Evolutionary conservation across 371 early-diverging fungal genomes (phyloP).

Genomic region (Apophysomyces elegans): DNA sequence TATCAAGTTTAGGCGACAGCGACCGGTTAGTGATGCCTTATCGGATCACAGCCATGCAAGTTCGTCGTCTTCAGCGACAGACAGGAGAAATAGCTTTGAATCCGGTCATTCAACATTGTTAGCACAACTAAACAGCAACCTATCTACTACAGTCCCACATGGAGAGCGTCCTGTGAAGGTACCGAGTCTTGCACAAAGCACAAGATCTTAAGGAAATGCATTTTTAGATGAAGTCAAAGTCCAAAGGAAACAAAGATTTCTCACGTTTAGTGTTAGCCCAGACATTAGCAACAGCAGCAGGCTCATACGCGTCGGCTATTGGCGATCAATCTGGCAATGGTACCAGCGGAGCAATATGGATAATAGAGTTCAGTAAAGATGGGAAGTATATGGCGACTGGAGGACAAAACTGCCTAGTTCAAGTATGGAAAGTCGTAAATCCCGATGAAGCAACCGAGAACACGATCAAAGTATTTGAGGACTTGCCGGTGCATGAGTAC

Average conservation of each 20-base stretch:
- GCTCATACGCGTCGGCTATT: conserved; percentile 9
- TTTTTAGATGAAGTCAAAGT: conserved; percentile 36
- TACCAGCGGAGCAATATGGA: conserved; percentile 45
- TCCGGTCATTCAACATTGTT: conserved; percentile 13
- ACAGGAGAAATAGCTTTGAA: conserved; percentile 19
- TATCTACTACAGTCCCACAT: conserved; percentile 27
- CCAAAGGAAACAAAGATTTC: conserved; percentile 35
- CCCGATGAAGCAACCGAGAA: conserved; percentile 31
- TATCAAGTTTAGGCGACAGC: conserved; percentile 2
- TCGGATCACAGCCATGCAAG: background rate
- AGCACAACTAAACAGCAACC: background rate
- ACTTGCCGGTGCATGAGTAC: conserved; percentile 68
- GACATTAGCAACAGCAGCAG: conserved; percentile 29
- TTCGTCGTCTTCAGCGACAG: background rate
- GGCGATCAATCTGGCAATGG: background rate
- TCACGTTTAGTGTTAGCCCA: conserved; percentile 39
- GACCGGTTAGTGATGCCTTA: background rate
- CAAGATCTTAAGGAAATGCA: background rate
- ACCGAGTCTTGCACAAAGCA: background rate
- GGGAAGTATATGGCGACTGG: conserved; percentile 82
- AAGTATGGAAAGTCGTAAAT: conserved; percentile 69
- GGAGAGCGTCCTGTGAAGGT: conserved; percentile 44
- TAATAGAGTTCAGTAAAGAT: conserved; percentile 73
- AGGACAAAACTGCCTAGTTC: conserved; percentile 74
- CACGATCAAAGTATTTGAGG: conserved; percentile 64